Conservation (phyloP, 169 alveolate genomes). For the Perkinsus marinus region DNA sequence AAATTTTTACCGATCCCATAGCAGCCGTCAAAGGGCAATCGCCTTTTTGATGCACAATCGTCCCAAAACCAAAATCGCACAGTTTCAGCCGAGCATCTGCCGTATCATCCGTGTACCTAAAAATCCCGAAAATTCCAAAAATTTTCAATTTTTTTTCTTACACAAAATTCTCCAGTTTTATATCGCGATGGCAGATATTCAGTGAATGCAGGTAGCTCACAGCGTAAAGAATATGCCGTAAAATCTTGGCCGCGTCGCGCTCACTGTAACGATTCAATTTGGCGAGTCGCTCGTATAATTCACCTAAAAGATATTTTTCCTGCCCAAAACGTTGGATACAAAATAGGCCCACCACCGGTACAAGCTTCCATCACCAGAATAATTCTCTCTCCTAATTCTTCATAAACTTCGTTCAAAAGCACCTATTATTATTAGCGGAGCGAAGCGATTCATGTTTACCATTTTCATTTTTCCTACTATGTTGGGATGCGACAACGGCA, state of each 20-base stretch:
- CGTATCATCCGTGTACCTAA: not conserved
- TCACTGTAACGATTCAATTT: conserved; percentile 18
- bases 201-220: conserved; percentile 34
- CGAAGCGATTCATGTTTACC: not conserved
- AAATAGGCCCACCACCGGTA: conserved; percentile 14
- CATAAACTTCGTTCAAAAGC: conserved; percentile 31
- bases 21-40: not conserved
- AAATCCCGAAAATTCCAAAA: not conserved
- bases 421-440: not conserved
- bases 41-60: not conserved
- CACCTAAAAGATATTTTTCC: conserved; percentile 15
- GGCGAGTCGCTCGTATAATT: conserved; percentile 40
- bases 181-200: conserved; percentile 42
- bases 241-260: conserved; percentile 24
- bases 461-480: not conserved
- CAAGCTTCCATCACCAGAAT: conserved; percentile 55
- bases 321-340: not conserved
- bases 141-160: not conserved
- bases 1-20: not conserved
- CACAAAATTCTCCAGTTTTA: conserved; percentile 44
- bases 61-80: not conserved
- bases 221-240: conserved; percentile 28
- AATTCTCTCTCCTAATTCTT: conserved; percentile 21
- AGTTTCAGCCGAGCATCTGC: not conserved
- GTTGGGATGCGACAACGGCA: not conserved